Conservation (phyloP, 495 filamentous ascomycete species). For the Aspergillus nanangensis region DNA sequence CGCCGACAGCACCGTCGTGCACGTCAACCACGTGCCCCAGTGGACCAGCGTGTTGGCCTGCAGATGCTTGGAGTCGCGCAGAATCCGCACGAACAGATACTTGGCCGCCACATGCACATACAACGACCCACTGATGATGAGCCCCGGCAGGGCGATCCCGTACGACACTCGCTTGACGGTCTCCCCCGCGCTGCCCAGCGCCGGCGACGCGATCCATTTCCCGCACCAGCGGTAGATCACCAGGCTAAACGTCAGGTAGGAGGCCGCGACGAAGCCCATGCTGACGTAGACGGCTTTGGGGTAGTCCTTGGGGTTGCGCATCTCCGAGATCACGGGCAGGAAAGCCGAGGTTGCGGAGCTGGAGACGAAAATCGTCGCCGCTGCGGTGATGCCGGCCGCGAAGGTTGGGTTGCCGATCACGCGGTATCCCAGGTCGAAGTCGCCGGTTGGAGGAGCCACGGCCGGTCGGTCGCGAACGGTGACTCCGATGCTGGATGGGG, state of each 20-base stretch:
- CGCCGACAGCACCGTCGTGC: constrained; percentile 50
- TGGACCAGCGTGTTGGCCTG: constrained; percentile 47
- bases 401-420: constrained; percentile 29
- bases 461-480: constrained; percentile 36
- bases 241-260: constrained; percentile 51
- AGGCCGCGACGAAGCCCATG: constrained; percentile 55
- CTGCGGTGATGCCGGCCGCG: constrained; percentile 34
- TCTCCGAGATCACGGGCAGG: constrained; percentile 71
- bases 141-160: constrained; percentile 68
- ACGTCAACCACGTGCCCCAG: constrained; percentile 51
- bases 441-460: constrained; percentile 28
- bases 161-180: constrained; percentile 64
- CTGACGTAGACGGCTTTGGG: constrained; percentile 60
- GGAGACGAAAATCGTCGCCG: constrained; percentile 38
- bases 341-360: constrained; percentile 61
- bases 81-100: constrained; percentile 61
- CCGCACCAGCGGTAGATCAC: constrained; percentile 70
- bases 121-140: constrained; percentile 52
- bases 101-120: constrained; percentile 58
- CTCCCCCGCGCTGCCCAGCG: constrained; percentile 61
- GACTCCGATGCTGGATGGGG: constrained; percentile 29
- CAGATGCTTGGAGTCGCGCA: constrained; percentile 49
- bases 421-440: constrained; percentile 44
- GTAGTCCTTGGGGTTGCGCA: constrained; percentile 63
- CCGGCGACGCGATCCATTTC: constrained; percentile 59